Evolutionary conservation across 75 land plant genomes (phyloP).

Genomic region (Cunninghamia lanceolata): DNA sequence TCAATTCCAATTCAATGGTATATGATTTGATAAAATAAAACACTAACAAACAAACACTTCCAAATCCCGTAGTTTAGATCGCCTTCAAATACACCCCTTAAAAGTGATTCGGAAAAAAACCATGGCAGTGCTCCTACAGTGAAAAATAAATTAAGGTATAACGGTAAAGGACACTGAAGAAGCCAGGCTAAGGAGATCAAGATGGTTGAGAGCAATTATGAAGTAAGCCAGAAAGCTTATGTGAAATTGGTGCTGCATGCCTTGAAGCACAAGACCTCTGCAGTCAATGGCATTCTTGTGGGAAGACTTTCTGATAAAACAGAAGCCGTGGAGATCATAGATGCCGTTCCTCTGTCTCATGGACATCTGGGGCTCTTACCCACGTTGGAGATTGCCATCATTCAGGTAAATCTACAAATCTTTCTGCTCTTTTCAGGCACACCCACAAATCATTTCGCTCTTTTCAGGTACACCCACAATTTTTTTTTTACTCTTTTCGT

Average conservation of each 20-base stretch:
- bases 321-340: constrained; percentile 54
- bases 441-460: neutral
- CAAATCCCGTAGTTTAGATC: no score
- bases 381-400: constrained; percentile 80
- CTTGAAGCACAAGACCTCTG: constrained; percentile 70
- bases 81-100: no score
- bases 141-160: no score
- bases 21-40: no score
- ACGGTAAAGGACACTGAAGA: neutral
- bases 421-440: neutral
- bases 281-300: constrained; percentile 90
- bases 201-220: constrained; percentile 39
- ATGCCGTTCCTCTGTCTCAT: constrained; percentile 87
- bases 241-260: constrained; percentile 92
- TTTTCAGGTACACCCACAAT: neutral
- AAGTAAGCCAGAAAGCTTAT: constrained; percentile 75
- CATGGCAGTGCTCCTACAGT: no score
- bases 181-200: neutral
- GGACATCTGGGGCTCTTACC: constrained; percentile 77
- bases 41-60: no score
- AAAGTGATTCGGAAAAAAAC: no score
- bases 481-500: neutral
- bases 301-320: constrained; percentile 48
- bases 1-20: no score
- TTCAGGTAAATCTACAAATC: constrained; percentile 40